Conservation (phyloP, 371 early-diverging fungal species). For the Mucor ambiguus region DNA sequence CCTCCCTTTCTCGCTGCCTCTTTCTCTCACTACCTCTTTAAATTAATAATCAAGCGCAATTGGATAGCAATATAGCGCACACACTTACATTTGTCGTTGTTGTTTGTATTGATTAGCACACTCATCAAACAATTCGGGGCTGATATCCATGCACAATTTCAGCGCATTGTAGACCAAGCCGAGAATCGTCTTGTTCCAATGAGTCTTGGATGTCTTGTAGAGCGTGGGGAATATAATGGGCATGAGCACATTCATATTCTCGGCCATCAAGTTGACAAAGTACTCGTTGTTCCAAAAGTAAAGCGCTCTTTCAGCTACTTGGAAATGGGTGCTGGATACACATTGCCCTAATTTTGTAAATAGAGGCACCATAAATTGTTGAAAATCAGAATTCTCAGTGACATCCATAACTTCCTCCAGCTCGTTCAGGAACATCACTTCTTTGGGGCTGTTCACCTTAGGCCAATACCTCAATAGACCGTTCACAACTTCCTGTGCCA, state of each 20-base stretch:
- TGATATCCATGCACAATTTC: conserved; percentile 94
- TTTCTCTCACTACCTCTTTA: conserved; percentile 70
- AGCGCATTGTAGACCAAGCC: conserved; percentile 93
- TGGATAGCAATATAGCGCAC: neutral
- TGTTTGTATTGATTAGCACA: conserved; percentile 86
- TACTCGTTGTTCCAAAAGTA: conserved; percentile 98
- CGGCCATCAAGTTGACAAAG: conserved; percentile 89
- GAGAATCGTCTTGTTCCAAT: conserved; percentile 98
- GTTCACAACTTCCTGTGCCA: conserved; percentile 84
- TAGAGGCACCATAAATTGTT: conserved; percentile 85
- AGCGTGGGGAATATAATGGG: conserved; percentile 93
- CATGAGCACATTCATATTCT: conserved; percentile 85
- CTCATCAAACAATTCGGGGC: conserved; percentile 91
- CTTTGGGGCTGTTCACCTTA: conserved; percentile 97
- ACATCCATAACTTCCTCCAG: conserved; percentile 95
- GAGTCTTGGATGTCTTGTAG: conserved; percentile 90
- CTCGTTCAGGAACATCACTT: conserved; percentile 97
- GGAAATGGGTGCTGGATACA: conserved; percentile 95
- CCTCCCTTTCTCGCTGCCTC: conserved; percentile 84
- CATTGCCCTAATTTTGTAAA: conserved; percentile 93
- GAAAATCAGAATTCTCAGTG: conserved; percentile 88
- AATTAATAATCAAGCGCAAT: neutral
- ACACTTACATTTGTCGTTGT: conserved; percentile 77
- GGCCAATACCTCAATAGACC: conserved; percentile 96
- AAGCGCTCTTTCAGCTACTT: conserved; percentile 95